phyloP scores from a whole-genome alignment of 179 eudicot genomes.

The Pouteria campechiana region DNA sequence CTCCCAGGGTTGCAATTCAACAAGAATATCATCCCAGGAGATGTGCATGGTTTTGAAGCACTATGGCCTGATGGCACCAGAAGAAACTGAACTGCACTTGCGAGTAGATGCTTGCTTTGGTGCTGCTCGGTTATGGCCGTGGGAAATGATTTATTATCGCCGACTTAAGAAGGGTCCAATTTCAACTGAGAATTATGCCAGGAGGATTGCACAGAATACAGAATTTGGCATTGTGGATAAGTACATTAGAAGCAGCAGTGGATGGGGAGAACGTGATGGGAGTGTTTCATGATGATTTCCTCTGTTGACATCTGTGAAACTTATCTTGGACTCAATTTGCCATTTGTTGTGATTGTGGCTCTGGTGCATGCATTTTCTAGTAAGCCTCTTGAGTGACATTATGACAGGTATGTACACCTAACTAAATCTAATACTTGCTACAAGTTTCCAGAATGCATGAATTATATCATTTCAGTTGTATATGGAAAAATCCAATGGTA shows the following conservation, averaged over 20 bases:
- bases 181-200: constrained; percentile 38
- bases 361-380: too few species aligned
- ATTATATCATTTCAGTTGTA: too few species aligned
- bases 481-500: too few species aligned
- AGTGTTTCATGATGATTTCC: neutral
- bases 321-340: too few species aligned
- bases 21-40: constrained; percentile 28
- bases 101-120: constrained; percentile 34
- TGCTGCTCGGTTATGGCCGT: constrained; percentile 51
- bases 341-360: too few species aligned
- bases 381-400: too few species aligned
- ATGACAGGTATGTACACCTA: too few species aligned
- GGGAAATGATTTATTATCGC: constrained; percentile 46
- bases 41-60: constrained; percentile 26
- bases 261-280: constrained; percentile 35
- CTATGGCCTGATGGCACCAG: constrained; percentile 28
- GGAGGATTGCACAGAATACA: constrained; percentile 35
- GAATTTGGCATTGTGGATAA: constrained; percentile 44
- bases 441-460: too few species aligned
- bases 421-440: too few species aligned
- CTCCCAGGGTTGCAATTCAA: constrained; percentile 4
- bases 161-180: constrained; percentile 43
- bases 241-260: constrained; percentile 51
- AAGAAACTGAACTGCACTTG: constrained; percentile 12
- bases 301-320: neutral